Conservation (phyloP, 345 rosid genomes). For the Sonneratia alba region DNA sequence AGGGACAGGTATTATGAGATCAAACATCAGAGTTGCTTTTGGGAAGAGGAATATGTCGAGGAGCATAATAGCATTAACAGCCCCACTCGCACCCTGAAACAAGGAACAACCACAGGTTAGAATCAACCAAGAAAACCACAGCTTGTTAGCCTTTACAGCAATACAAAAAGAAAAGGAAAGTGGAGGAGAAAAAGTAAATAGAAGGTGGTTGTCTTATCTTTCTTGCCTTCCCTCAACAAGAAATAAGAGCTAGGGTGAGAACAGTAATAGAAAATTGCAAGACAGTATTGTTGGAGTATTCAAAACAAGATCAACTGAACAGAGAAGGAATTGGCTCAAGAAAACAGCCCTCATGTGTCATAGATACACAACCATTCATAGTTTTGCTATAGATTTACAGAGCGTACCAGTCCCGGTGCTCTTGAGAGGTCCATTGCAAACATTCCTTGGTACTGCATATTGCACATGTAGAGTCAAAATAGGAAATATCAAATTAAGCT, state of each 20-base stretch:
- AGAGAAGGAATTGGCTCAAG: not conserved
- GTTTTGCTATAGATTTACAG: not conserved
- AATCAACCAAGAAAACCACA: not conserved
- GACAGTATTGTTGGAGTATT: not conserved
- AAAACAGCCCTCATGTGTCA: not conserved
- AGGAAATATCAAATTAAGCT: not conserved
- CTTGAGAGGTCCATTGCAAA: conserved; percentile 51
- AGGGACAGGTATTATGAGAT: conserved; percentile 74
- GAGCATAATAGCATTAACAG: conserved; percentile 86
- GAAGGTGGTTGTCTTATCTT: not conserved
- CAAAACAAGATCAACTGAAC: not conserved
- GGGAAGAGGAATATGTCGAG: conserved; percentile 81
- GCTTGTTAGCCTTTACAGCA: not conserved
- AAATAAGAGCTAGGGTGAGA: not conserved
- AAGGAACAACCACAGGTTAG: not conserved
- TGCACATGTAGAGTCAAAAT: conserved; percentile 9
- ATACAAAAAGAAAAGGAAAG: not conserved
- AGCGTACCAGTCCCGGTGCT: conserved; percentile 64
- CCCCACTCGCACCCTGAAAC: conserved; percentile 81
- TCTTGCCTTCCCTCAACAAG: not conserved
- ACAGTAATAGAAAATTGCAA: not conserved
- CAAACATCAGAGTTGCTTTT: conserved; percentile 51
- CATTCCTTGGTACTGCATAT: conserved; percentile 37
- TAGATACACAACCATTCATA: not conserved
- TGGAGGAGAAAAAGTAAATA: not conserved